A percentile compares a stretch with the other conserved stretches of the same genome.
Evolutionary conservation across 257 asterid genomes (phyloP).

Genomic region (Rhazya stricta): DNA sequence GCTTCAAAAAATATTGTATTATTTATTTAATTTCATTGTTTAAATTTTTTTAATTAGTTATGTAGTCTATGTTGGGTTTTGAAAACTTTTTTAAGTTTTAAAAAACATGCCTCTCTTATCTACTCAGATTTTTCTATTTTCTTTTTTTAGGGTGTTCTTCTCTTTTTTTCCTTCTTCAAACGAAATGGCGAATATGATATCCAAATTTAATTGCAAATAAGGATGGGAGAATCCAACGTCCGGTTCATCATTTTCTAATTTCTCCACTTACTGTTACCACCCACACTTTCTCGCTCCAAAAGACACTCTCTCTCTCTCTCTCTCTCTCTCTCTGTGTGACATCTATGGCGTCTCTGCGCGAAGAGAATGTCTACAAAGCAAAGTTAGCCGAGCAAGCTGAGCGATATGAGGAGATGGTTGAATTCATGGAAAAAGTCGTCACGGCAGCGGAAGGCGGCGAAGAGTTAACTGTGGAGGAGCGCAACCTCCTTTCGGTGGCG

Average conservation of each 20-base stretch:
- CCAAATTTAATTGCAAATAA: background rate
- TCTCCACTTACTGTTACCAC: slow-evolving; percentile 14
- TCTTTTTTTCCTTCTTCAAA: no score
- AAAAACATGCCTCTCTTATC: no score
- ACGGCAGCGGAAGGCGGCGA: slow-evolving; percentile 56
- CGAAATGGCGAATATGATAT: no score
- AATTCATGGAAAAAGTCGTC: slow-evolving; percentile 87
- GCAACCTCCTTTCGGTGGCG: slow-evolving; percentile 75
- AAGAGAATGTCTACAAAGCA: slow-evolving; percentile 82
- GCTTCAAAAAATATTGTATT: no score
- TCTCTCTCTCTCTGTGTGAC: slow-evolving; percentile 8
- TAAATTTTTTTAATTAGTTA: no score
- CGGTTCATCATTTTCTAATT: slow-evolving; percentile 7
- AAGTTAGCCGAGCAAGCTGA: slow-evolving; percentile 91
- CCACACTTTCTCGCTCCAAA: slow-evolving; percentile 23
- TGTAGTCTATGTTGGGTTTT: no score
- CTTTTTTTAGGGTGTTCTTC: no score
- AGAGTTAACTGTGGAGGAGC: slow-evolving; percentile 75
- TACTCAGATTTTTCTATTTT: no score
- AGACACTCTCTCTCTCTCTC: background rate
- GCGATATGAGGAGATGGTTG: slow-evolving; percentile 93
- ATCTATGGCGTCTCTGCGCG: slow-evolving; percentile 73
- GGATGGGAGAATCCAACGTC: slow-evolving; percentile 10
- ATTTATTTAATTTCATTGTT: no score
- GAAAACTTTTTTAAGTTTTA: no score